Percentiles rank a stretch among this genome's conserved stretches.
Conservation (phyloP, 306 rosid genomes). For the Ziziphus jujuba region DNA sequence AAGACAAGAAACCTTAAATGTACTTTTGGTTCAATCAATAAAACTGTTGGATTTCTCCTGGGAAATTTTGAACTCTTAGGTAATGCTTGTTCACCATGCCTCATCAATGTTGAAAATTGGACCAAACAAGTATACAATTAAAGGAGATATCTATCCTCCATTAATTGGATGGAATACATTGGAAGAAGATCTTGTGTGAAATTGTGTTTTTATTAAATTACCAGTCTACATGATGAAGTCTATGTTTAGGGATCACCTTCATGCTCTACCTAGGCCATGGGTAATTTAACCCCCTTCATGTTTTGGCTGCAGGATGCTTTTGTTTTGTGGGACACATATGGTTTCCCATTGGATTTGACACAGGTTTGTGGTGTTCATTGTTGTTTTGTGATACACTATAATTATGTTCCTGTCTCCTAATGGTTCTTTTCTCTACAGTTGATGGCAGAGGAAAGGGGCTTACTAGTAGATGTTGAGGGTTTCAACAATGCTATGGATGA, state of each 20-base stretch:
- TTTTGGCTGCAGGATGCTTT: slow-evolving; percentile 77
- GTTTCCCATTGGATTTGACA: slow-evolving; percentile 95
- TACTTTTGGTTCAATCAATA: no score
- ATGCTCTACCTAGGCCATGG: slow-evolving; percentile 14
- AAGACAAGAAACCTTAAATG: no score
- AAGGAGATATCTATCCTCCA: no score
- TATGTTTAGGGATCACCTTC: slow-evolving; percentile 1
- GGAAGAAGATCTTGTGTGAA: not conserved
- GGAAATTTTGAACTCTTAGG: no score
- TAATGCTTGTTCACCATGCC: no score
- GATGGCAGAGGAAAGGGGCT: slow-evolving; percentile 94
- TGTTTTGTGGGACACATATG: slow-evolving; percentile 94
- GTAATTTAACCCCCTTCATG: slow-evolving; percentile 27
- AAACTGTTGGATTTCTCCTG: no score
- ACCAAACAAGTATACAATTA: no score
- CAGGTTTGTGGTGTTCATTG: slow-evolving; percentile 53
- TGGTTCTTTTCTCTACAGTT: slow-evolving; percentile 49
- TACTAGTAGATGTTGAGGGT: slow-evolving; percentile 75
- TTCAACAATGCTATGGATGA: slow-evolving; percentile 79
- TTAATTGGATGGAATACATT: no score
- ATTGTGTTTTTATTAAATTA: not conserved
- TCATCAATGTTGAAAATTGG: no score
- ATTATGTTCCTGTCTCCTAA: slow-evolving; percentile 11
- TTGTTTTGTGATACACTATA: slow-evolving; percentile 14
- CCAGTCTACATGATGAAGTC: not conserved